Evolutionary conservation across 164 flowering plant genomes (phyloP), one percentile per base, ranked within the genome.

Genomic region (Saururus chinensis): DNA sequence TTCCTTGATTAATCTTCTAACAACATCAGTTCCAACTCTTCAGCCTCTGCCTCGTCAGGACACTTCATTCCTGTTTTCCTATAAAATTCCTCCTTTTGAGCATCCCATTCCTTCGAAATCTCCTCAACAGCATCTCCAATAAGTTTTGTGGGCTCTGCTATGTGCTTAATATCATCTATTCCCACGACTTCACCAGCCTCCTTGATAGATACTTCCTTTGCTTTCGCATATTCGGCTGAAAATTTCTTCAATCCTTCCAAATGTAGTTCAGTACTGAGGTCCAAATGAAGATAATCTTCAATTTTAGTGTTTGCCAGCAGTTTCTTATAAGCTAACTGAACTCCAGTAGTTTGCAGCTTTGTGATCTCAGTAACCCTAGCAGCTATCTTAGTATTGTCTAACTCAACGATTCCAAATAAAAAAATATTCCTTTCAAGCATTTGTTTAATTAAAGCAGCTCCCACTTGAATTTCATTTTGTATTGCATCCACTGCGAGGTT

Each of bases 201-300:
- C 84, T 61, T 48, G 51, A 91, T 75, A 51, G 71, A 70, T 19
- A 30, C 53, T 51, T 69, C 67, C 68, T 73, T 73, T 1, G 70
- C 70, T 17, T 56, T 45, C 4, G 72, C 70, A 45, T 73, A 73
- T 56, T 69, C 87, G 42, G 74, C 54, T 49, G 90, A 82, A 61
- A 76, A 62, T 63, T 81, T 79, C 75, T 77, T 77, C 21, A 88
- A 73, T 57, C 51, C 64, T 64, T 79, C 56, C 66, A 84, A 66
- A 40, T 82, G 86, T 73, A 85, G 77, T 71, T 88, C 93, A 73
- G 20, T 7, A 17, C 30, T 62, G 51, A 88, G 45, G 76, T 91
- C 90, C 96, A 91, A 74, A 65, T 81, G 88, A 59, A 91, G 68
- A 70, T 73, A 80, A 40, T 75, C 70, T 59, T 84, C 84, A 53